Evolutionary conservation across 164 flowering plant species (phyloP).

Genomic region (Echeveria elegans): DNA sequence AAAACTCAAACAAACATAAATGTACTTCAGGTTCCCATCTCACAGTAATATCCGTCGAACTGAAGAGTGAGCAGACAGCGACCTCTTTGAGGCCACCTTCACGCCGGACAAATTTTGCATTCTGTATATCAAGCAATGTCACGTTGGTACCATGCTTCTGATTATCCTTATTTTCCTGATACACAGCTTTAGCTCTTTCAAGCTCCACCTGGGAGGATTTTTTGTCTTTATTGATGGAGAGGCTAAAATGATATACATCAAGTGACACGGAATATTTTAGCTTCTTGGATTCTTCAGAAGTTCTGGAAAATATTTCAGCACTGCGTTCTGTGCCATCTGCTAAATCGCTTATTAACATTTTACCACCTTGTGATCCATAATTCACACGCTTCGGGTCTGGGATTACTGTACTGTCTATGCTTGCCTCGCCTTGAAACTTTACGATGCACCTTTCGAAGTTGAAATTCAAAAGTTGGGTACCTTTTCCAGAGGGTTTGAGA

Average conservation of each 20-base stretch:
- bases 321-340: slow-evolving; percentile 86
- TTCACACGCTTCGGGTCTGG: slow-evolving; percentile 89
- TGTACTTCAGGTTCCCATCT: slow-evolving; percentile 98
- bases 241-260: slow-evolving; percentile 68
- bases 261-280: slow-evolving; percentile 63
- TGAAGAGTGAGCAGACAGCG: slow-evolving; percentile 85
- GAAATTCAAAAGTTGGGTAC: slow-evolving; percentile 52
- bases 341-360: slow-evolving; percentile 39
- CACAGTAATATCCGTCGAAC: slow-evolving; percentile 79
- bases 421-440: slow-evolving; percentile 53
- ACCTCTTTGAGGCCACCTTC: slow-evolving; percentile 76
- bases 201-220: slow-evolving; percentile 75
- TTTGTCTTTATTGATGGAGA: slow-evolving; percentile 79
- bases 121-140: slow-evolving; percentile 76
- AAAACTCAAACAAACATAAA: slow-evolving; percentile 66
- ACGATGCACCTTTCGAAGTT: slow-evolving; percentile 80
- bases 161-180: slow-evolving; percentile 57
- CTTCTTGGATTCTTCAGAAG: slow-evolving; percentile 33
- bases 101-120: slow-evolving; percentile 87
- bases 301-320: slow-evolving; percentile 55
- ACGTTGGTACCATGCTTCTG: slow-evolving; percentile 42
- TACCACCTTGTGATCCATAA: slow-evolving; percentile 98
- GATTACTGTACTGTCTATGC: slow-evolving; percentile 62
- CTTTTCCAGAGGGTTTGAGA: slow-evolving; percentile 65
- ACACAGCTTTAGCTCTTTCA: slow-evolving; percentile 80